A percentile compares a stretch with the other conserved stretches of the same genome.
phyloP scores from a whole-genome alignment of 2,329 filamentous ascomycete genomes.

The Diaporthe vaccinii region DNA sequence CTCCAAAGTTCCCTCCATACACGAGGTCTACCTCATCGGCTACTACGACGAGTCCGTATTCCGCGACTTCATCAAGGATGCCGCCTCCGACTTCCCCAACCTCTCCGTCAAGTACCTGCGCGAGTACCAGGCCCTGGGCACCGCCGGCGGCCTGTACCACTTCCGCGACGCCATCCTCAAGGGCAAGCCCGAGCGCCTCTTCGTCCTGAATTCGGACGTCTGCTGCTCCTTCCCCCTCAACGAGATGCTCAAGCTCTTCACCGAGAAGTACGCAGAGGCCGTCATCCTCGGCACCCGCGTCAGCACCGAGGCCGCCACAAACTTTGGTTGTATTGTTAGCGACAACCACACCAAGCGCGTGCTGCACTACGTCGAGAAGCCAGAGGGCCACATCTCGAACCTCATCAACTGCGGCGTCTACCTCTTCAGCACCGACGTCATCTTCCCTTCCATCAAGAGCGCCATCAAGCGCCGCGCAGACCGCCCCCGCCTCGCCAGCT shows the following conservation, averaged over 20 bases:
- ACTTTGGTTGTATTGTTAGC: constrained; percentile 98
- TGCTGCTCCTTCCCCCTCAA: constrained; percentile 98
- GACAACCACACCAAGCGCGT: constrained; percentile 95
- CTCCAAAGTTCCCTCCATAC: constrained; percentile 88
- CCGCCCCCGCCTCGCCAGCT: constrained; percentile 91
- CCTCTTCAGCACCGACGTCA: constrained; percentile 93
- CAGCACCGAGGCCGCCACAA: constrained; percentile 89
- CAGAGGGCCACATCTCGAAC: constrained; percentile 96
- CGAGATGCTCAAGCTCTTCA: constrained; percentile 95
- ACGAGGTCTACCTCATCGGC: constrained; percentile 97
- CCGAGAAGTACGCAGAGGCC: constrained; percentile 95
- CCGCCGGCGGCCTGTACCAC: constrained; percentile 96
- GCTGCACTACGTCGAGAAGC: constrained; percentile 99
- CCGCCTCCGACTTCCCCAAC: constrained; percentile 85
- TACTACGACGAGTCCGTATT: constrained; percentile 99
- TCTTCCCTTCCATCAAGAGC: constrained; percentile 94
- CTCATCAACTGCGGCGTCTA: constrained; percentile 99
- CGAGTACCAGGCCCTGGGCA: constrained; percentile 96
- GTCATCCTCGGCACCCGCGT: constrained; percentile 95
- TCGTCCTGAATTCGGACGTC: constrained; percentile 97
- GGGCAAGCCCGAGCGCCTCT: constrained; percentile 92
- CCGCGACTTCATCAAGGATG: constrained; percentile 97
- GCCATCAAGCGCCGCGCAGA: constrained; percentile 97
- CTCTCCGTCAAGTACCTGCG: constrained; percentile 95
- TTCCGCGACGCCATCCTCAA: constrained; percentile 99